Base-by-base conservation (phyloP, 2,329 filamentous ascomycete species). In the Davidsoniella eucalypti region DNA sequence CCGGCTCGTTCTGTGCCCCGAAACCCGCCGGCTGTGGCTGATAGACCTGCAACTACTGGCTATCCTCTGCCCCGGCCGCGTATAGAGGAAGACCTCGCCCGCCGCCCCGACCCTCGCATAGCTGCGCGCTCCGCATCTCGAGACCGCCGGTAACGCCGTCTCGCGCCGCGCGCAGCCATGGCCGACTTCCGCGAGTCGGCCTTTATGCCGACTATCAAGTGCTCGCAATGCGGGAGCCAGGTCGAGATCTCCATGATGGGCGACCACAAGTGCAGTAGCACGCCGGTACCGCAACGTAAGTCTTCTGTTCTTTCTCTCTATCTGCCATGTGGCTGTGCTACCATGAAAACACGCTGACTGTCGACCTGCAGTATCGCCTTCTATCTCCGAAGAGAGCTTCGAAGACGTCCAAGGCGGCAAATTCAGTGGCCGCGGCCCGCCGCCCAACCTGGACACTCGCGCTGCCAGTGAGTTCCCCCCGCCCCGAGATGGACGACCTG, bases 201-300 rank as follows among this genome's bases (percentile, higher is more conserved):
- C 64, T 78, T 88, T 56, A 70, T 92, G 69, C 85, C 87, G 60
- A 80, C 80, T 21, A 84, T 94, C 66, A 94, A 90, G 71, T 94
- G 87, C 66, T 93, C 87, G 49, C 79, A 73, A 67, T 94, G 87
- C 62, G 76, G 78, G 39, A 65, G 69, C 39, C 77, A 88, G 59
- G 84, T 94, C 53, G 82, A 88, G 61, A 92, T 94, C 57, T 82
- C 83, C 39, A 70, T 80, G 63, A 84, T 94, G 81, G 86, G 85
- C 54, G 86, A 93, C 55, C 87, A 94, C 68, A 63, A 85, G 54
- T 94, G 87, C 43, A 40, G 39, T 36, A 48, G 44, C 18, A 18
- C 51, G 5, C 47, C 51, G 4, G 51, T 49, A 5, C 51, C 51
- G 6, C 50, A 52, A 48, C 21, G 50, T 52, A 29, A 48, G 50